Evolutionary conservation across 192 early-diverging fungal genomes (phyloP).

Genomic region (Rhizoclosmatium globosum): DNA sequence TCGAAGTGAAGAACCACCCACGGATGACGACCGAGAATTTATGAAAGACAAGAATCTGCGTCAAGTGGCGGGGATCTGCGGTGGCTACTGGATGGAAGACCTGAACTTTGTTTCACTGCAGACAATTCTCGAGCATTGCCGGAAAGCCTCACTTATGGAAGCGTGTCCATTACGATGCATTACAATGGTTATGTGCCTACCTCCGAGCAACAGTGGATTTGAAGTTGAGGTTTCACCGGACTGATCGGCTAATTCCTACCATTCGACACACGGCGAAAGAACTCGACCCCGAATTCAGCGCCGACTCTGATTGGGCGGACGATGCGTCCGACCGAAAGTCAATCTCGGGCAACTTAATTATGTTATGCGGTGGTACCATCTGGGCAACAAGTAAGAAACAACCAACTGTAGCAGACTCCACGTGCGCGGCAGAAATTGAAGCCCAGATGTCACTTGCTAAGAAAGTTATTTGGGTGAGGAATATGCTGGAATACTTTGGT

Average conservation of each 20-base stretch:
- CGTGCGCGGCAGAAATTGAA: conserved; percentile 6
- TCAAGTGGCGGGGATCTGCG: not conserved
- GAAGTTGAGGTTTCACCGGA: not conserved
- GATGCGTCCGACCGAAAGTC: conserved; percentile 7
- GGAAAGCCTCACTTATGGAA: not conserved
- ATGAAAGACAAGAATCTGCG: not conserved
- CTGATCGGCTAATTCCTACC: not conserved
- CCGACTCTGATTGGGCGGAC: conserved; percentile 13
- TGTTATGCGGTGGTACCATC: conserved; percentile 4
- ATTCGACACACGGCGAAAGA: not conserved
- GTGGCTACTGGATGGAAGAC: not conserved
- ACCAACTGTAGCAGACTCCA: conserved; percentile 26
- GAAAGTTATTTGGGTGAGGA: conserved; percentile 16
- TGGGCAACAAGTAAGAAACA: conserved; percentile 7
- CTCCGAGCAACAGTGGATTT: not conserved
- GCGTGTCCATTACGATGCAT: not conserved
- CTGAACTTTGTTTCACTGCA: not conserved
- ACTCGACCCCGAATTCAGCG: not conserved
- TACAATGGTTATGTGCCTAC: not conserved
- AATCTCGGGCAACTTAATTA: conserved; percentile 3
- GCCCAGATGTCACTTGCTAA: not conserved
- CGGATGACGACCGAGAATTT: not conserved
- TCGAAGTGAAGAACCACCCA: not conserved
- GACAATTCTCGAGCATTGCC: not conserved
- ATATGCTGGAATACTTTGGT: not conserved